Percentiles rank a stretch among this genome's conserved stretches.
Evolutionary conservation across 768 basidiomycete species (phyloP).

Genomic region (Suillus decipiens): DNA sequence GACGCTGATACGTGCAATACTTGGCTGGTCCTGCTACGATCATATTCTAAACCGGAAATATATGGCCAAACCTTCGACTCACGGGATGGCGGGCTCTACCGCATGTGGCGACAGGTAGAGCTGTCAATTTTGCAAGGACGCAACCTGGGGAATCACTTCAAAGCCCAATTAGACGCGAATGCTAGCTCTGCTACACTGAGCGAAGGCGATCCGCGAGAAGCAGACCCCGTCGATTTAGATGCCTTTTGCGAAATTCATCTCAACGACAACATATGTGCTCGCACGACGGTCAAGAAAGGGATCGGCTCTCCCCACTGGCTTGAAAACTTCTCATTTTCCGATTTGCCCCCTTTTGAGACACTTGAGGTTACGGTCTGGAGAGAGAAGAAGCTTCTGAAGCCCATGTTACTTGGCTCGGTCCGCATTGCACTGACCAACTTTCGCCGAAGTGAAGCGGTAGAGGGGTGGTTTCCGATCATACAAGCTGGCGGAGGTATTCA

Average conservation of each 20-base stretch:
- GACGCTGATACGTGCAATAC: constrained; percentile 64
- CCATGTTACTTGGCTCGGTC: constrained; percentile 57
- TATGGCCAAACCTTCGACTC: constrained; percentile 62
- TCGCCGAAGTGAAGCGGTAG: constrained; percentile 68
- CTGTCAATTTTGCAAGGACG: constrained; percentile 74
- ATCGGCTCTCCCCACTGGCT: constrained; percentile 78
- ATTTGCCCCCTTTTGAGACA: constrained; percentile 76
- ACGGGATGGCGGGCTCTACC: constrained; percentile 72
- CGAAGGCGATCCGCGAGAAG: constrained; percentile 40
- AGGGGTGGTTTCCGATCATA: constrained; percentile 85
- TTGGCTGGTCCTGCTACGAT: constrained; percentile 80
- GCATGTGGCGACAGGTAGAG: constrained; percentile 86
- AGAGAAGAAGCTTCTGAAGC: constrained; percentile 64
- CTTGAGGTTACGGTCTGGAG: constrained; percentile 69
- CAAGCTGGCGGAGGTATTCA: constrained; percentile 56
- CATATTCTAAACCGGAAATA: constrained; percentile 79
- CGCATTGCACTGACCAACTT: constrained; percentile 70
- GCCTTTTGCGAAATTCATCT: constrained; percentile 79
- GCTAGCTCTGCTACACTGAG: constrained; percentile 30
- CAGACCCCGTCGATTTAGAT: constrained; percentile 63
- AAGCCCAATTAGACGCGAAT: constrained; percentile 29
- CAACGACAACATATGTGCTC: constrained; percentile 66
- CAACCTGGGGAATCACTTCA: constrained; percentile 57
- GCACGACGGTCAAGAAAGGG: constrained; percentile 73
- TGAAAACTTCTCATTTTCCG: constrained; percentile 71